Percentiles rank a stretch among this genome's conserved stretches.
These are phyloP conservation scores for Wickerhamomyces chaumierensis DNA, from an alignment of 805 yeast species.

Conservation along the genomic window DNA sequence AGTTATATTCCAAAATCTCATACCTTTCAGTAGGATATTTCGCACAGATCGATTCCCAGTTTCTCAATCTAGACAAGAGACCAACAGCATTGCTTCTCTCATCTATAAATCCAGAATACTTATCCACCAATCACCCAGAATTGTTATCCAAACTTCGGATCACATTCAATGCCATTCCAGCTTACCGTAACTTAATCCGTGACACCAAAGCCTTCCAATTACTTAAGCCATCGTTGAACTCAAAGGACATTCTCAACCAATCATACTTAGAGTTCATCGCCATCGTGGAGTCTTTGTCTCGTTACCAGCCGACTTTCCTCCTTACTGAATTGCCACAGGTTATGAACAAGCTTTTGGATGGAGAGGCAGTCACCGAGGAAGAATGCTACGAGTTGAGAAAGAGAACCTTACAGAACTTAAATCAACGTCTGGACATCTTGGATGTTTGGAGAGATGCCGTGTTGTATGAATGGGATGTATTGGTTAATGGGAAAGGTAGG, in stretches of 20 bases:
- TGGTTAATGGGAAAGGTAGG: conserved; percentile 6
- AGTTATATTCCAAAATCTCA: conserved; percentile 11
- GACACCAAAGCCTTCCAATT: conserved; percentile 3
- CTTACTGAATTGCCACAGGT: conserved; percentile 12
- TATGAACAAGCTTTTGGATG: conserved; percentile 14
- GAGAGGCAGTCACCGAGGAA: conserved; percentile 10
- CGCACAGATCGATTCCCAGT: conserved; percentile 4
- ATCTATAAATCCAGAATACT: conserved; percentile 10
- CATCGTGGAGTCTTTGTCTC: conserved; percentile 4
- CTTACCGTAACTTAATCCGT: conserved; percentile 9
- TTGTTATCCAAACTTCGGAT: conserved; percentile 6
- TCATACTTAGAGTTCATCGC: conserved; percentile 15
- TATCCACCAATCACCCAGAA: conserved; percentile 5
- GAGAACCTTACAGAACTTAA: conserved; percentile 10
- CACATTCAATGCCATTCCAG: conserved; percentile 5
- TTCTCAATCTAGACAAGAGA: conserved; percentile 2
- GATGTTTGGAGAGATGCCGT: conserved; percentile 13
- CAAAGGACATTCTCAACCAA: conserved; percentile 6
- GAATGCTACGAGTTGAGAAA: conserved; percentile 13
- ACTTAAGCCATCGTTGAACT: conserved; percentile 5
- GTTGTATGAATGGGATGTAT: conserved; percentile 5
- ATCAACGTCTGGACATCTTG: conserved; percentile 6
- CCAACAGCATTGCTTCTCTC: conserved; percentile 6
- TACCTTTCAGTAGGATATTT: conserved; percentile 5
- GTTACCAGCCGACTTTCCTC: conserved; percentile 7